Base-by-base conservation (phyloP, 2,329 filamentous ascomycete species). In the Alternaria consortialis region DNA sequence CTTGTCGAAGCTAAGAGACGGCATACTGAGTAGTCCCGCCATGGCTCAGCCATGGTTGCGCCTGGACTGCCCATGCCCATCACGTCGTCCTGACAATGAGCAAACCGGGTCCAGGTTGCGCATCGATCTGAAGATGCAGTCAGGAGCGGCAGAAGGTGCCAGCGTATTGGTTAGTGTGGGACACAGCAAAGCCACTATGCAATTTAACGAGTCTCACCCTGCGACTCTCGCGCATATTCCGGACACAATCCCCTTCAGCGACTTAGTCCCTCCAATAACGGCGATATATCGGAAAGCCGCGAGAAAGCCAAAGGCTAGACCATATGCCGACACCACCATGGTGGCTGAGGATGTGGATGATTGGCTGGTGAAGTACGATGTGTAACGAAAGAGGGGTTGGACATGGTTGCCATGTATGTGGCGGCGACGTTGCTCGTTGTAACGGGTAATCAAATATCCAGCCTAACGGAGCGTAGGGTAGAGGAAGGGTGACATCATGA, bases 261-360 rank as follows among this genome's bases (percentile, higher is more conserved):
- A 46, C 17, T 51, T 52, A 56, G 31, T 37, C 25, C 57, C 58
- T 51, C 58, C 58, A 60, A 60, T 53, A 12, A 13, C 58, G 47
- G 58, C 11, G 29, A 47, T 40, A 36, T 12, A 15, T 53, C 47
- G 58, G 58, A 47, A 53, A 51, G 29, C 29, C 43, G 53, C 27
- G 39, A 8, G 2, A 53, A 40, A 23, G 17, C 39, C 15, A 42
- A 25, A 4, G 29, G 25, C 12, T 46, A 17, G 40, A 44, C 11
- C 46, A 20, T 31, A 17, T 27, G 23, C 46, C 31, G 47, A 31
- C 40, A 32, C 32, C 34, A 47, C 5, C 27, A 27, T 20, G 8
- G 23, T 51, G 46, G 29, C 7, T 27, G 47, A 34, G 15, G 15
- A 51, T 13, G 20, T 25, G 31, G 7, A 4, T 17, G 20, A 51